phyloP scores from a whole-genome alignment of 768 basidiomycete species.

The button mushroom (Agaricus bisporus) region DNA sequence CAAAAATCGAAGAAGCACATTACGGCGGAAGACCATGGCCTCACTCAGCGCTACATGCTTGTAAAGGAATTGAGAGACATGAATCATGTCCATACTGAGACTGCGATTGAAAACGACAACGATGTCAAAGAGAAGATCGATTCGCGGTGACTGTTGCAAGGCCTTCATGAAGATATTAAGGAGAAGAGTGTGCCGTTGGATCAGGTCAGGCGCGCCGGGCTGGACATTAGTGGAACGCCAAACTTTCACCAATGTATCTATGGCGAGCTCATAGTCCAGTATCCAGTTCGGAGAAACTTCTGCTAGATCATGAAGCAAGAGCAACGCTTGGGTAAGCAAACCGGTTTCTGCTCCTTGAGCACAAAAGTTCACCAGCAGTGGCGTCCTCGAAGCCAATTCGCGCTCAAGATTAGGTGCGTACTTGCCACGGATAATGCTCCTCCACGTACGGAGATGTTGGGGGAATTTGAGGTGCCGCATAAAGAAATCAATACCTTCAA shows the following conservation, averaged over 20 bases:
- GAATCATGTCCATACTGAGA: conserved; percentile 76
- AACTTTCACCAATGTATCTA: conserved; percentile 65
- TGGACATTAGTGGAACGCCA: conserved; percentile 58
- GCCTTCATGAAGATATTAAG: conserved; percentile 74
- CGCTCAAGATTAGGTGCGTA: conserved; percentile 71
- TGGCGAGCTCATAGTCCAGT: conserved; percentile 52
- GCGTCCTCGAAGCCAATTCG: conserved; percentile 59
- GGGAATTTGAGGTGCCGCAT: conserved; percentile 72
- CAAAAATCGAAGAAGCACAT: conserved; percentile 78
- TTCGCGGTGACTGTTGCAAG: conserved; percentile 62
- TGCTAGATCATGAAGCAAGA: conserved; percentile 72
- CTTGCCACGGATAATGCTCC: conserved; percentile 75
- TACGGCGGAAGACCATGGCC: conserved; percentile 67
- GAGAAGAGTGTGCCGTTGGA: conserved; percentile 59
- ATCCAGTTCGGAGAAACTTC: conserved; percentile 67
- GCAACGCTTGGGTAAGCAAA: conserved; percentile 62
- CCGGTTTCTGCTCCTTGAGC: conserved; percentile 43
- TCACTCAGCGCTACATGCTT: conserved; percentile 73
- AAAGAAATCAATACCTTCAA: conserved; percentile 82
- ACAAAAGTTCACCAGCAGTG: conserved; percentile 44
- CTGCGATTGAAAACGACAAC: conserved; percentile 75
- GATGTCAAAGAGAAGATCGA: conserved; percentile 87
- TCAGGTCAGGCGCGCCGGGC: conserved; percentile 41
- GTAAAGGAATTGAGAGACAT: conserved; percentile 80
- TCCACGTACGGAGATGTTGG: conserved; percentile 74